Percentiles rank a stretch among this genome's conserved stretches.
phyloP scores from a whole-genome alignment of 331 rosid species.

The Pyracantha coccinea region DNA sequence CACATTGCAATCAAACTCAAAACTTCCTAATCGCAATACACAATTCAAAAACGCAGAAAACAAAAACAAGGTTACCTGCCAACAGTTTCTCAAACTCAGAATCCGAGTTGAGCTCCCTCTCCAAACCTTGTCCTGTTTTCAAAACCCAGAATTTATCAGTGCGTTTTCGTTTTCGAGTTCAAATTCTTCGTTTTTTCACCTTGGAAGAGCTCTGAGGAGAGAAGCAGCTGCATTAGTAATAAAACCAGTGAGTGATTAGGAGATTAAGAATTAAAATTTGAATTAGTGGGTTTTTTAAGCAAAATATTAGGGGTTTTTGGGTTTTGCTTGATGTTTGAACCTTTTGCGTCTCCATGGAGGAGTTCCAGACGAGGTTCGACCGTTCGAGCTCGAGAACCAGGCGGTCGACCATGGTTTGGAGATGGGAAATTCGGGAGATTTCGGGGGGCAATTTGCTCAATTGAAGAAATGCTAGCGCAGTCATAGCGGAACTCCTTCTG shows the following conservation, averaged over 20 bases:
- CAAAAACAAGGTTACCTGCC: constrained; percentile 5
- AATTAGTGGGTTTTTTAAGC: neutral
- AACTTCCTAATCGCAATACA: neutral
- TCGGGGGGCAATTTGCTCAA: constrained; percentile 17
- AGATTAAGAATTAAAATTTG: neutral
- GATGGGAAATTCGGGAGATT: constrained; percentile 10
- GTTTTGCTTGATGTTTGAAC: neutral
- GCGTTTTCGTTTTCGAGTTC: neutral
- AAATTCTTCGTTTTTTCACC: constrained; percentile 1
- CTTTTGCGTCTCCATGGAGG: constrained; percentile 14
- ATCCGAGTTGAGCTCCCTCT: constrained; percentile 5
- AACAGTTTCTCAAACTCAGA: constrained; percentile 3
- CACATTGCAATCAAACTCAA: neutral
- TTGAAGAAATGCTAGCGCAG: neutral
- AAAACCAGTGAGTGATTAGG: neutral
- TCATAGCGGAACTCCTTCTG: constrained; percentile 10
- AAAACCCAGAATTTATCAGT: neutral
- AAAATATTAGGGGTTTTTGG: neutral
- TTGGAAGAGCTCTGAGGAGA: constrained; percentile 17
- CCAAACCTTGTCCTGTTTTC: constrained; percentile 16
- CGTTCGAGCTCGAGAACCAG: constrained; percentile 12
- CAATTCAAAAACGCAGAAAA: neutral
- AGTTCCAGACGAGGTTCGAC: constrained; percentile 14
- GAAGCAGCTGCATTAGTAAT: constrained; percentile 5
- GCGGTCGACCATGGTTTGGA: constrained; percentile 16